Evolutionary conservation across 805 yeast species (phyloP).

Genomic region (Lachancea meyersii): DNA sequence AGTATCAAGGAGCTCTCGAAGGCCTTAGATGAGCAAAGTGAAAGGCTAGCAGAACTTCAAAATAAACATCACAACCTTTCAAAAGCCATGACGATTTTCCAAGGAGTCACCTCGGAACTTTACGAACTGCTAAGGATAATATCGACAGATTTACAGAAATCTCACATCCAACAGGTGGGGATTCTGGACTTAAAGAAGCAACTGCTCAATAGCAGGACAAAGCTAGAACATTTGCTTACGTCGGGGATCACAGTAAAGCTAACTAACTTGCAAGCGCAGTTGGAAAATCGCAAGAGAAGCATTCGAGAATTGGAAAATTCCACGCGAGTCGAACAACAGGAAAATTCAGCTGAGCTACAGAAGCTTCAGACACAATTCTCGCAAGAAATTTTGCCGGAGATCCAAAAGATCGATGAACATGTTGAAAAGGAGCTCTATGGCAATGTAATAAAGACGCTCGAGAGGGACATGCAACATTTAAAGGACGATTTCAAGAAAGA

Average conservation of each 20-base stretch:
- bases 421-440: conserved; percentile 34
- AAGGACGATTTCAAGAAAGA: conserved; percentile 46
- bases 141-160: conserved; percentile 40
- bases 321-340: conserved; percentile 39
- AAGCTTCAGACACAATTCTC: conserved; percentile 43
- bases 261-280: conserved; percentile 37
- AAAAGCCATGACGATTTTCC: conserved; percentile 53
- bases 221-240: conserved; percentile 33
- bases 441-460: conserved; percentile 37
- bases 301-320: conserved; percentile 44
- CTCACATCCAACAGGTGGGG: conserved; percentile 34
- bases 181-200: conserved; percentile 48
- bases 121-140: conserved; percentile 35
- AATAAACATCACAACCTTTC: conserved; percentile 44
- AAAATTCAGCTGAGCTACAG: conserved; percentile 40
- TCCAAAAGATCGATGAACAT: conserved; percentile 42
- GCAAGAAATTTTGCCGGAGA: conserved; percentile 43
- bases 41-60: conserved; percentile 39
- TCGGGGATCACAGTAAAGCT: conserved; percentile 39
- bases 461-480: conserved; percentile 30
- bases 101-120: conserved; percentile 29
- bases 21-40: conserved; percentile 39
- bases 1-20: conserved; percentile 48
- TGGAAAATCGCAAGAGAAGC: conserved; percentile 44
- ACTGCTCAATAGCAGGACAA: conserved; percentile 39